Evolutionary conservation across 2,329 filamentous ascomycete genomes (phyloP), one percentile per base, ranked within the genome.

Genomic region (Leptosphaerulina australis): DNA sequence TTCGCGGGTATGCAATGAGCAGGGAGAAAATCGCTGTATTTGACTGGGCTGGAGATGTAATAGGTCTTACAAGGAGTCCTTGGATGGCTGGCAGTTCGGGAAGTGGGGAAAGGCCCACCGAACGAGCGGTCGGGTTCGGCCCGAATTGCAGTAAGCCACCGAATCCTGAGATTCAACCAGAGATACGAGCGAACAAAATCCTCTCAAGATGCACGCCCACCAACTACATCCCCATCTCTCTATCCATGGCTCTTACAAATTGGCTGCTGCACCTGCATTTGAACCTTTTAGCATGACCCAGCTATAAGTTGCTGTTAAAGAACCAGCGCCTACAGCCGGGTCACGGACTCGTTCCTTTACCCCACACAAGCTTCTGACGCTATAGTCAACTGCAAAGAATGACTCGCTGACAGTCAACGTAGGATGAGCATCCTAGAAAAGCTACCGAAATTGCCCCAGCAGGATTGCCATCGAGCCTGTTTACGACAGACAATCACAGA

Each of bases 61-160:
- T 9, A 5, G 2, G 17, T 7, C 15, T 9, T 18, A 14, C 9
- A 31, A 14, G n/a, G 7, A 15, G 29, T 11, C 7, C 17, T 14
- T 9, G n/a, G n/a, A n/a, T n/a, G n/a, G n/a, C n/a, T n/a, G n/a
- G n/a, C n/a, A 12, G 17, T 14, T 17, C 2, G 11, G 36, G 24
- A 3, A 15, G 24, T 21, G 25, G 36, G 24, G 24, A 39, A 15
- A n/a, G 15, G 21, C n/a, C 26, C 26, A 31, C 26, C 6, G 18
- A 7, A 29, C 17, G 3, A 21, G 24, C 14, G 10, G 5, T 12
- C 37, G 17, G n/a, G 11, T 5, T 17, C 43, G 43, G 33, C 17
- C 43, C 43, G 33, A 31, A 45, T 24, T 24, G 10, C 20, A 1
- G 26, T 14, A 31, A 24, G 43, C 41, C 41, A 45, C 41, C n/a